phyloP scores from a whole-genome alignment of 805 yeast genomes.

The Grigorovia transvaalensis region DNA sequence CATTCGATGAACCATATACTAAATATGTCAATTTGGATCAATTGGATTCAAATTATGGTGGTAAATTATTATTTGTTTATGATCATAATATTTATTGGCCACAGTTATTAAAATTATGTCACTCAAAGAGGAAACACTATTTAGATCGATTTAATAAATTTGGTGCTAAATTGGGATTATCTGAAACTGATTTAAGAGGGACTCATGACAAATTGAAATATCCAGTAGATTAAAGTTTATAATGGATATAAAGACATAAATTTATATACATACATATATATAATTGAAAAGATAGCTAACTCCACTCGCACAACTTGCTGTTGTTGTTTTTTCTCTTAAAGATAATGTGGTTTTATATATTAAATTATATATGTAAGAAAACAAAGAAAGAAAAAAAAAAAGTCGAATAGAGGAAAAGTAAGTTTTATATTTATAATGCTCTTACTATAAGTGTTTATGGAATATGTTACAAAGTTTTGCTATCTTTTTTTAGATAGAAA shows the following conservation, averaged over 20 bases:
- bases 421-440: too few species aligned
- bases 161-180: slow-evolving; percentile 65
- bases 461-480: background rate
- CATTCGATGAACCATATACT: slow-evolving; percentile 80
- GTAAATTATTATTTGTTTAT: slow-evolving; percentile 74
- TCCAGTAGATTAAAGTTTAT: slow-evolving; percentile 14
- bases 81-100: slow-evolving; percentile 76
- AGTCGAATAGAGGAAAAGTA: too few species aligned
- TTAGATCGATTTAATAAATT: slow-evolving; percentile 57
- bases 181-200: slow-evolving; percentile 71
- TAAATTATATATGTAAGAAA: too few species aligned
- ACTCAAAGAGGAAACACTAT: slow-evolving; percentile 49
- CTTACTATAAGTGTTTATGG: too few species aligned
- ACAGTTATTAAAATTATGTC: slow-evolving; percentile 49
- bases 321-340: too few species aligned
- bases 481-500: background rate
- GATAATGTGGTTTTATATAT: too few species aligned
- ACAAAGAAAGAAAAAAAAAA: too few species aligned
- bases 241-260: background rate
- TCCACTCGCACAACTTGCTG: too few species aligned
- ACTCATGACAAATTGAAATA: slow-evolving; percentile 20
- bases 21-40: slow-evolving; percentile 74
- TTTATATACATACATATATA: background rate
- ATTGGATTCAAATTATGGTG: slow-evolving; percentile 78
- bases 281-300: too few species aligned